phyloP scores from a whole-genome alignment of 352 stramenopile genomes.

The Hyaloperonospora arabidopsidis region DNA sequence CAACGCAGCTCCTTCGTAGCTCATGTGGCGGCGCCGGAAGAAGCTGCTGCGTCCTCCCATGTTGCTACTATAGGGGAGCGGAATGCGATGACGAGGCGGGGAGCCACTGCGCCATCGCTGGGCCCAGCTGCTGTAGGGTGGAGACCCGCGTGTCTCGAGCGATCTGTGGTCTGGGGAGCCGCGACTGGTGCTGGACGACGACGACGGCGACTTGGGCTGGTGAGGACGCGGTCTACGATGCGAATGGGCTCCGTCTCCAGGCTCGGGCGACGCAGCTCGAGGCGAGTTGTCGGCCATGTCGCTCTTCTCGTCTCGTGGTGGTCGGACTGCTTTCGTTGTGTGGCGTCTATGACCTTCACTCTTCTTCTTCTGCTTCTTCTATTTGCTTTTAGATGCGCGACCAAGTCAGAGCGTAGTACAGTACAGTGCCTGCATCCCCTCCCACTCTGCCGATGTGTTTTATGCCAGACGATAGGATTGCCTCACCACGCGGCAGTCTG shows the following conservation, averaged over 20 bases:
- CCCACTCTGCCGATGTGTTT: not conserved
- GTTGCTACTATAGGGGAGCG: slow-evolving; percentile 12
- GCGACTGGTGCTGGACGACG: slow-evolving; percentile 15
- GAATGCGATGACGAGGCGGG: slow-evolving; percentile 20
- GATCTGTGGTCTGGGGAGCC: slow-evolving; percentile 16
- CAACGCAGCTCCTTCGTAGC: slow-evolving; percentile 13
- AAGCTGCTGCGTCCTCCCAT: slow-evolving; percentile 17
- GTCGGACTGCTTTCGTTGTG: not conserved
- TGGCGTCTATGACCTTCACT: not conserved
- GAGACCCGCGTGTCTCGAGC: slow-evolving; percentile 14
- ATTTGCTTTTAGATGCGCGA: not conserved
- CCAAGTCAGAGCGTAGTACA: too few species aligned
- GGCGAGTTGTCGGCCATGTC: slow-evolving; percentile 24
- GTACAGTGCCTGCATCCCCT: too few species aligned
- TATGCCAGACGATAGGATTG: slow-evolving; percentile 5
- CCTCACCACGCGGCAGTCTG: too few species aligned
- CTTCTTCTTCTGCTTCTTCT: not conserved
- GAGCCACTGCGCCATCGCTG: slow-evolving; percentile 18
- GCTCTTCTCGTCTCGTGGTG: not conserved
- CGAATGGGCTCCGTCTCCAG: slow-evolving; percentile 13
- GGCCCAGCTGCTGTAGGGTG: slow-evolving; percentile 11
- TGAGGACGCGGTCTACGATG: slow-evolving; percentile 16
- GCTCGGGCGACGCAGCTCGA: slow-evolving; percentile 23
- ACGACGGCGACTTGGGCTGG: slow-evolving; percentile 22
- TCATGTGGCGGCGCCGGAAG: slow-evolving; percentile 25